phyloP scores from a whole-genome alignment of 208 protist species.

The Crithidia fasciculata region DNA sequence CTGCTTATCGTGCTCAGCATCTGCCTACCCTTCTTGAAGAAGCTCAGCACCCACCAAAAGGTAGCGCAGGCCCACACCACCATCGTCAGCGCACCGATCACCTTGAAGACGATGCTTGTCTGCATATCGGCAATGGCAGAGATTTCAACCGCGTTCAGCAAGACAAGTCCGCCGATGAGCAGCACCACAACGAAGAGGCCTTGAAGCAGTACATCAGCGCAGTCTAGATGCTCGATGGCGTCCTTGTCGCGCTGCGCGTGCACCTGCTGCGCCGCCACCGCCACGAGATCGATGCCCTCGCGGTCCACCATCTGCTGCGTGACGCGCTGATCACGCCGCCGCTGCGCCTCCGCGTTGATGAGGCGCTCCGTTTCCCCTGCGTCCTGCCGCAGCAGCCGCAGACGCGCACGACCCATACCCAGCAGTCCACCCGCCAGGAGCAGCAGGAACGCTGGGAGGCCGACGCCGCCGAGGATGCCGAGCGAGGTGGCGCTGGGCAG shows the following conservation, averaged over 20 bases:
- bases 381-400: constrained; percentile 26
- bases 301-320: constrained; percentile 55
- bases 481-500: constrained; percentile 16
- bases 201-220: constrained; percentile 29
- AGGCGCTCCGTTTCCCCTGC: constrained; percentile 23
- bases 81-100: constrained; percentile 31
- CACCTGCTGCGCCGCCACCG: constrained; percentile 44
- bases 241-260: constrained; percentile 25
- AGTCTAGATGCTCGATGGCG: constrained; percentile 31
- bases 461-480: constrained; percentile 32
- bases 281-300: constrained; percentile 43
- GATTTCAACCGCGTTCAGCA: constrained; percentile 36
- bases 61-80: constrained; percentile 19
- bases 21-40: constrained; percentile 44
- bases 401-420: constrained; percentile 12
- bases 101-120: constrained; percentile 36
- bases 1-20: constrained; percentile 29
- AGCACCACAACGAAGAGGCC: constrained; percentile 35
- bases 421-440: constrained; percentile 34
- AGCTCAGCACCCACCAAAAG: constrained; percentile 48
- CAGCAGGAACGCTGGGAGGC: constrained; percentile 33
- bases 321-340: constrained; percentile 23
- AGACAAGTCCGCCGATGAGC: constrained; percentile 43
- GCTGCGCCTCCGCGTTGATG: constrained; percentile 27
- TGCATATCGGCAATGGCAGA: constrained; percentile 37